Evolutionary conservation across 805 yeast genomes (phyloP).

Genomic region (Isabelozyma heimii): DNA sequence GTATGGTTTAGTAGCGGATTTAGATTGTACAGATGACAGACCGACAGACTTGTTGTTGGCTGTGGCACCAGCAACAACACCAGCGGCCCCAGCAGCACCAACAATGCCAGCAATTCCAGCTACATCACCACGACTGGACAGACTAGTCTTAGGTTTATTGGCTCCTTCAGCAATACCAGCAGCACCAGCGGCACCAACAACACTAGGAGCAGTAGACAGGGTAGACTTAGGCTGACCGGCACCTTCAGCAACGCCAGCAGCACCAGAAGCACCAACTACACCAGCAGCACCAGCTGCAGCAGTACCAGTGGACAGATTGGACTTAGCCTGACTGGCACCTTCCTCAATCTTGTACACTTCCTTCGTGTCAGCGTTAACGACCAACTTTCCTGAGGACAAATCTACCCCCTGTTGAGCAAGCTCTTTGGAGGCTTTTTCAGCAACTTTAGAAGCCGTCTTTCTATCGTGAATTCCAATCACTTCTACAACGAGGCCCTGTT

Average conservation of each 20-base stretch:
- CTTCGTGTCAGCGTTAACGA: constrained; percentile 30
- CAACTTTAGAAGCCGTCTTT: constrained; percentile 25
- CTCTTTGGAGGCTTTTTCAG: constrained; percentile 28
- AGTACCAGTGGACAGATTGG: not conserved
- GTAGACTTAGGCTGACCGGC: not conserved
- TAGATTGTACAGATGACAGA: not conserved
- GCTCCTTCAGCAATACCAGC: not conserved
- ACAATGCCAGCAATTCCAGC: not conserved
- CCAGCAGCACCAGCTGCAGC: not conserved
- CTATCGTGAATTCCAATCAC: constrained; percentile 33
- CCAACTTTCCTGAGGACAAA: constrained; percentile 29
- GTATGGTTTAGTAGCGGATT: not conserved
- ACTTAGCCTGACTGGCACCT: not conserved
- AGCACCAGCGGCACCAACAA: not conserved
- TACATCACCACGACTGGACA: not conserved
- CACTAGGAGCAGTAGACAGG: not conserved
- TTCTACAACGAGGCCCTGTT: constrained; percentile 21
- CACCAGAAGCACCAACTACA: not conserved
- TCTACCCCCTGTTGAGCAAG: constrained; percentile 30
- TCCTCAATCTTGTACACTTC: constrained; percentile 22
- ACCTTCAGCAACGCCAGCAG: not conserved
- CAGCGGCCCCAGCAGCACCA: constrained; percentile 3
- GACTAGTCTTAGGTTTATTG: not conserved
- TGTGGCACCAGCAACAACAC: constrained; percentile 4
- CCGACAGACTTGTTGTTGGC: not conserved